Conservation (phyloP, 2,329 filamentous ascomycete species). For the Penicillium sp. region DNA sequence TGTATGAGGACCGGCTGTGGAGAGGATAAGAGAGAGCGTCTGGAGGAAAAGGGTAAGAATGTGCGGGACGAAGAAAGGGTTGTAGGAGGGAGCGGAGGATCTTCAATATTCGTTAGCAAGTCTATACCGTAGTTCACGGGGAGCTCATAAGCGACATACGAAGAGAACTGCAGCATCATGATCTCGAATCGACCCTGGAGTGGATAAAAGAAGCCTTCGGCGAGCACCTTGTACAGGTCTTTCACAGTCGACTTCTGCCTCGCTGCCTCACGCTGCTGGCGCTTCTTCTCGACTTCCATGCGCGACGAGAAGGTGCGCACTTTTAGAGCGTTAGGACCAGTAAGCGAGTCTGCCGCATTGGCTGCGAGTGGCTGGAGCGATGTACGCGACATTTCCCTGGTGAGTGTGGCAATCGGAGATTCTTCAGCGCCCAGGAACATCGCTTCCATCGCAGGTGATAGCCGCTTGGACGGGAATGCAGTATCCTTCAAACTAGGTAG, state of each 20-base stretch:
- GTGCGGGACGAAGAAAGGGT: constrained; percentile 66
- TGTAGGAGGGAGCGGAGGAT: constrained; percentile 40
- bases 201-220: constrained; percentile 77
- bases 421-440: constrained; percentile 54
- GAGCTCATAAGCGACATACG: constrained; percentile 30
- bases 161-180: constrained; percentile 51
- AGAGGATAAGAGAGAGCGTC: constrained; percentile 75
- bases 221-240: constrained; percentile 69
- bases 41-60: constrained; percentile 77
- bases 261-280: constrained; percentile 38
- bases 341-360: constrained; percentile 69
- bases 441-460: constrained; percentile 68
- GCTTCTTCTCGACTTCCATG: constrained; percentile 59
- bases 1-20: constrained; percentile 76
- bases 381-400: constrained; percentile 60
- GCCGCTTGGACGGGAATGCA: constrained; percentile 72
- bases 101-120: constrained; percentile 18
- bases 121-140: not conserved
- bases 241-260: constrained; percentile 63
- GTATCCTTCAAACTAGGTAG: constrained; percentile 34
- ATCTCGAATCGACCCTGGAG: constrained; percentile 75
- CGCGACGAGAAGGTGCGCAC: constrained; percentile 81
- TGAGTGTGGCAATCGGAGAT: constrained; percentile 62
- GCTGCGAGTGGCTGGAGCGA: constrained; percentile 80
- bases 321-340: constrained; percentile 79